Evolutionary conservation across 306 rosid genomes (phyloP).

Genomic region (Pterocarpus santalinus): DNA sequence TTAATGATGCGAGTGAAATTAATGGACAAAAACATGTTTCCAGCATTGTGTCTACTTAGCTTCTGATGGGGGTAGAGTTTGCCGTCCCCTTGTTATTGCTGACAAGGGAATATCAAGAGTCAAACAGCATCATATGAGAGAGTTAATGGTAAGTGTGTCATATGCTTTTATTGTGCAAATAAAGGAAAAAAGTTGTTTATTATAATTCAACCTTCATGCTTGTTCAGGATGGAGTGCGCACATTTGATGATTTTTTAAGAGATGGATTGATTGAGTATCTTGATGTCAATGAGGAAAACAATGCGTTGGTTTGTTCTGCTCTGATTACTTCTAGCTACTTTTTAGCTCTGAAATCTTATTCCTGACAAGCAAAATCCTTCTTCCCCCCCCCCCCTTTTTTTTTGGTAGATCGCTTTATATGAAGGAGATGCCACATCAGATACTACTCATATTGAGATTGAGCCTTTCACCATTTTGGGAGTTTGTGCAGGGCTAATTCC

Average conservation of each 20-base stretch:
- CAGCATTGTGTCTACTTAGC: conserved; percentile 90
- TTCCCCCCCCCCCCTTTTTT: conserved; percentile 40
- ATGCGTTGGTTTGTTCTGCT: conserved; percentile 78
- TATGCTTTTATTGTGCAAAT: conserved; percentile 35
- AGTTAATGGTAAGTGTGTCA: conserved; percentile 68
- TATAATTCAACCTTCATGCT: conserved; percentile 35
- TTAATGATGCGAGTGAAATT: conserved; percentile 22
- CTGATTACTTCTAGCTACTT: conserved; percentile 11
- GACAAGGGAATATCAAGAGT: conserved; percentile 88
- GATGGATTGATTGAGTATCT: conserved; percentile 95
- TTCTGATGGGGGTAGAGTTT: conserved; percentile 98
- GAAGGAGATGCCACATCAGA: conserved; percentile 77
- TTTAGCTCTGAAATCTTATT: conserved; percentile 35
- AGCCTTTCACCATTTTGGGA: conserved; percentile 93
- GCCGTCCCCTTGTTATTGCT: conserved; percentile 95
- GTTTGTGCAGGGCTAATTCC: conserved; percentile 94
- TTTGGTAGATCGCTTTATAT: conserved; percentile 81
- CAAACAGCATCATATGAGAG: conserved; percentile 92
- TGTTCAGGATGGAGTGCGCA: conserved; percentile 86
- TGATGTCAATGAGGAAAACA: conserved; percentile 97
- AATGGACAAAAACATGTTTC: conserved; percentile 40
- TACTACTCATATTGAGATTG: conserved; percentile 90
- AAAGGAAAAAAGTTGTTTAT: conserved; percentile 17
- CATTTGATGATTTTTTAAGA: conserved; percentile 82
- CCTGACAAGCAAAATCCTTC: not conserved